phyloP scores from a whole-genome alignment of 208 protist genomes.

The Trichomonas vaginalis region DNA sequence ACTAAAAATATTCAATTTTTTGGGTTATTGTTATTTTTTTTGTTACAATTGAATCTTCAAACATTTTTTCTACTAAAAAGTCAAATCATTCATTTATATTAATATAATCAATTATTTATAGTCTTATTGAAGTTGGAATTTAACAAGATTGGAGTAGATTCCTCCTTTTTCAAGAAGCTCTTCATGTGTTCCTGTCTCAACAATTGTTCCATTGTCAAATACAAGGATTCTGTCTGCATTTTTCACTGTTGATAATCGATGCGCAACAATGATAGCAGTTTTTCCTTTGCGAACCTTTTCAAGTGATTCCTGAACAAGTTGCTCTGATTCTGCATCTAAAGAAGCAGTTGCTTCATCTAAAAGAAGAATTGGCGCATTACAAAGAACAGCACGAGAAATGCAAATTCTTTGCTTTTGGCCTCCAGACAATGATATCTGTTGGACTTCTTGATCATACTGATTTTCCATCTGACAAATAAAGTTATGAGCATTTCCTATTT shows the following conservation, averaged over 20 bases:
- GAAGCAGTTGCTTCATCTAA: conserved; percentile 58
- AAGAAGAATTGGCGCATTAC: conserved; percentile 18
- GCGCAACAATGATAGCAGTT: conserved; percentile 66
- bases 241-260: conserved; percentile 61
- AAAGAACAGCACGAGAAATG: not conserved
- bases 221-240: conserved; percentile 41
- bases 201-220: conserved; percentile 31
- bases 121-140: not conserved
- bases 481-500: conserved; percentile 19
- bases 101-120: not conserved
- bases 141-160: not conserved
- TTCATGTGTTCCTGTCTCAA: conserved; percentile 36
- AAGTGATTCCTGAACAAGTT: conserved; percentile 56
- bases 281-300: conserved; percentile 53
- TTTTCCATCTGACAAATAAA: not conserved
- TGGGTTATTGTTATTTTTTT: too few relatives aligned
- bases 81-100: not conserved
- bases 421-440: not conserved
- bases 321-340: conserved; percentile 62
- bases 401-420: conserved; percentile 14
- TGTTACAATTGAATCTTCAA: too few relatives aligned
- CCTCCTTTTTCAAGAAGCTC: not conserved
- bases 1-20: too few relatives aligned
- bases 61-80: too few relatives aligned
- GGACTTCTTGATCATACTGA: not conserved